These are phyloP conservation scores for Laburnicola sp. DNA, from an alignment of 2,329 filamentous ascomycete genomes.

Conservation along the genomic window DNA sequence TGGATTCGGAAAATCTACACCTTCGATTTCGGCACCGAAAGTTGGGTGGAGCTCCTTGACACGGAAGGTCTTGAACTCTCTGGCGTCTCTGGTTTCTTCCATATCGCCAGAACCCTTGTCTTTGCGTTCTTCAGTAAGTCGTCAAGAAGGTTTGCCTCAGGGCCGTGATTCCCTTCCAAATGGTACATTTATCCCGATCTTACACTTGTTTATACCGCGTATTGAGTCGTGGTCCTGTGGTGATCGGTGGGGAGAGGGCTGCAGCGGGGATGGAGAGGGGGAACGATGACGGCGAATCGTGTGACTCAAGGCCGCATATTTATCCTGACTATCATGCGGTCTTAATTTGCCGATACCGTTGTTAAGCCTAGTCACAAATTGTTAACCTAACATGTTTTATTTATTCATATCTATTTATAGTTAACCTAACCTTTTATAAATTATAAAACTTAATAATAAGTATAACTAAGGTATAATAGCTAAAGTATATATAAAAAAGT, in stretches of 20 bases:
- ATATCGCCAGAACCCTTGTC: constrained; percentile 17
- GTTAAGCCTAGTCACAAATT: too few relatives aligned
- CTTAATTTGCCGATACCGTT: constrained; percentile 12
- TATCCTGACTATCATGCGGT: constrained; percentile 7
- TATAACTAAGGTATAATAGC: too few relatives aligned
- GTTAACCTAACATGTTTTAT: too few relatives aligned
- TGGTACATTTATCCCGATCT: constrained; percentile 24
- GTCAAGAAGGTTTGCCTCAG: constrained; percentile 23
- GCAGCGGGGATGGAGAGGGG: constrained; percentile 1
- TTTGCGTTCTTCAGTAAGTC: constrained; percentile 26
- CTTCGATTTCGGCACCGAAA: constrained; percentile 43
- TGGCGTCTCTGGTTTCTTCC: constrained; percentile 13
- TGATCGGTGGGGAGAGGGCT: constrained; percentile 4
- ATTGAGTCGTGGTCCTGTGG: constrained; percentile 3
- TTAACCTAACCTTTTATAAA: too few relatives aligned
- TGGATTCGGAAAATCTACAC: constrained; percentile 35
- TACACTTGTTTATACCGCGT: constrained; percentile 1
- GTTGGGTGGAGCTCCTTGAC: constrained; percentile 42
- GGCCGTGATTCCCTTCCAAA: constrained; percentile 26
- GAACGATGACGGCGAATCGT: neutral
- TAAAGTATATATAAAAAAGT: too few relatives aligned
- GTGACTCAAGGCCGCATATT: constrained; percentile 1
- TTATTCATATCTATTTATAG: too few relatives aligned
- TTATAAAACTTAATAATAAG: too few relatives aligned
- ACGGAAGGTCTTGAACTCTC: constrained; percentile 30